These are phyloP conservation scores for Westerdykella aurantiaca DNA, from an alignment of 2,329 filamentous ascomycete species.

Conservation along the genomic window DNA sequence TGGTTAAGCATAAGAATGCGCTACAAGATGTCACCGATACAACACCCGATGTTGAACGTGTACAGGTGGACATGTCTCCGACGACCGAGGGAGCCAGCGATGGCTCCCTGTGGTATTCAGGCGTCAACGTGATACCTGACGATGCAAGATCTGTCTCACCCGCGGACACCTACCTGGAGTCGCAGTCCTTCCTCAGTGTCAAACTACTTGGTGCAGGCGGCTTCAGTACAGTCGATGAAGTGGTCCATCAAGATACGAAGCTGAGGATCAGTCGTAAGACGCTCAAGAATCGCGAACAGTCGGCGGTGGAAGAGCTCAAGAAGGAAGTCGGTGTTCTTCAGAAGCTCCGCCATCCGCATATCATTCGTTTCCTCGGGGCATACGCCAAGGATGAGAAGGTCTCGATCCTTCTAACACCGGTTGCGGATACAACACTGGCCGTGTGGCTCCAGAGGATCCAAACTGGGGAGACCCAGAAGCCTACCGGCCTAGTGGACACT, in stretches of 20 bases:
- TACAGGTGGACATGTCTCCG: too few species aligned
- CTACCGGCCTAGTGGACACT: constrained; percentile 17
- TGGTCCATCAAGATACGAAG: constrained; percentile 31
- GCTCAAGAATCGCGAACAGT: constrained; percentile 31
- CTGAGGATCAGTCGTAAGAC: constrained; percentile 33
- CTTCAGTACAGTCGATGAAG: constrained; percentile 36
- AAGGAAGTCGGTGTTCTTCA: constrained; percentile 34
- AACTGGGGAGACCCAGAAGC: constrained; percentile 14
- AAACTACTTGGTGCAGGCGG: constrained; percentile 33
- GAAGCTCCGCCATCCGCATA: constrained; percentile 36
- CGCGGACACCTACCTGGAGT: background rate
- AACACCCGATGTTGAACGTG: background rate
- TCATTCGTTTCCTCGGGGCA: constrained; percentile 35
- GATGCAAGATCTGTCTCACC: background rate
- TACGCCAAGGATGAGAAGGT: constrained; percentile 34
- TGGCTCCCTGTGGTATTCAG: too few species aligned
- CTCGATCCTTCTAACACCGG: constrained; percentile 33
- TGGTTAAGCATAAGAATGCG: background rate
- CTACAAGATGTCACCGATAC: background rate
- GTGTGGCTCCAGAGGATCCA: constrained; percentile 19
- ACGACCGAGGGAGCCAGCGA: too few species aligned
- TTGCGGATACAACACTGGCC: constrained; percentile 33
- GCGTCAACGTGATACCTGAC: too few species aligned
- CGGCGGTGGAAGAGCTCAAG: constrained; percentile 28
- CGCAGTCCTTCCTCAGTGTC: constrained; percentile 29